Percentiles rank a stretch among this genome's conserved stretches.
phyloP scores from a whole-genome alignment of 257 asterid genomes.

The Linderniella brevidens region DNA sequence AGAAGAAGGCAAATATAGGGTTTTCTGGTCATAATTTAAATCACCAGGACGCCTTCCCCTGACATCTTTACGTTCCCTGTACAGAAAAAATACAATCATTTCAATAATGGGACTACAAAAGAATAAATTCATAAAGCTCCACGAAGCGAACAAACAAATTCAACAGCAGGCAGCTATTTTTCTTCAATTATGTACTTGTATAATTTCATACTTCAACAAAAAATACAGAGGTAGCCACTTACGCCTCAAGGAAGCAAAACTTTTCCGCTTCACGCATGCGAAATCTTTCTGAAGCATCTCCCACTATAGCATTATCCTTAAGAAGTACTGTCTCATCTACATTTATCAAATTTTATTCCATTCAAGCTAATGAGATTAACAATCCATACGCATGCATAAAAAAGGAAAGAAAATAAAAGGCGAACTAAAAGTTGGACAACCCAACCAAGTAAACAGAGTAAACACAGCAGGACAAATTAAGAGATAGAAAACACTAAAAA shows the following conservation, averaged over 20 bases:
- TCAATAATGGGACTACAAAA: background rate
- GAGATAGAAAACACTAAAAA: too few species aligned
- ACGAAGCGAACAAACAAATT: background rate
- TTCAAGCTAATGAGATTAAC: background rate
- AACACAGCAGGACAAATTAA: too few species aligned
- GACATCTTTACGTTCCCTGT: conserved; percentile 76
- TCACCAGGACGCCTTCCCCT: conserved; percentile 54
- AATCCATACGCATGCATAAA: background rate
- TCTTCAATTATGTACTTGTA: conserved; percentile 5
- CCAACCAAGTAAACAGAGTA: too few species aligned
- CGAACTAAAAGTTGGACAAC: too few species aligned
- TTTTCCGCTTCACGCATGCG: conserved; percentile 48
- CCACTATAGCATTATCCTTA: conserved; percentile 19
- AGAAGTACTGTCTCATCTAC: conserved; percentile 40
- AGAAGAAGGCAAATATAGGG: conserved; percentile 64
- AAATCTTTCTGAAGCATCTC: conserved; percentile 55
- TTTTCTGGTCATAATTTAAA: conserved; percentile 61
- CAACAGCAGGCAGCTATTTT: too few species aligned
- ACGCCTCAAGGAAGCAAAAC: conserved; percentile 60
- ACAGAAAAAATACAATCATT: conserved; percentile 6
- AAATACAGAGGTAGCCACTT: conserved; percentile 18
- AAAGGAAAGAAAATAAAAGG: background rate
- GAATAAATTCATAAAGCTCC: background rate
- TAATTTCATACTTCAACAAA: conserved; percentile 2
- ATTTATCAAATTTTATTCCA: background rate